phyloP scores from a whole-genome alignment of 352 stramenopile species.

The Phytopythium sindhum region DNA sequence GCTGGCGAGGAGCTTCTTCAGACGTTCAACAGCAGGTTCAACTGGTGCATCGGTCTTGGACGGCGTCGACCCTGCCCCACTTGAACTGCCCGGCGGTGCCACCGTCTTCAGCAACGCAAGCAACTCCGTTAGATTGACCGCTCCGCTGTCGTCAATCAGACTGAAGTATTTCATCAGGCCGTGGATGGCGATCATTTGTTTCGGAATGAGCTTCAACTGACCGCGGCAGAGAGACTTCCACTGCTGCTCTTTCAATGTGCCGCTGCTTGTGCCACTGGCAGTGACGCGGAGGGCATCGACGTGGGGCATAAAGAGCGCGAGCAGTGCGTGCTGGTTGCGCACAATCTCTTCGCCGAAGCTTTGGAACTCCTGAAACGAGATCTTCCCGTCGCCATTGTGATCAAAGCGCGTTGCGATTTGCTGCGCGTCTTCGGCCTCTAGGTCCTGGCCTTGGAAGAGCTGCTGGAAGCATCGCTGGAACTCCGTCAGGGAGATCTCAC shows the following conservation, averaged over 20 bases:
- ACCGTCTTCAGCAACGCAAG: constrained; percentile 18
- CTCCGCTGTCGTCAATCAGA: constrained; percentile 18
- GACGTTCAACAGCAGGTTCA: constrained; percentile 10
- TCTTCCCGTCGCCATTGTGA: constrained; percentile 44
- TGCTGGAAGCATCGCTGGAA: constrained; percentile 52
- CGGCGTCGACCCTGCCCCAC: background rate
- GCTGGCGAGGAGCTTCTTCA: constrained; percentile 23
- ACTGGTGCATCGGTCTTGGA: constrained; percentile 5
- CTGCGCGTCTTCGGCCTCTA: constrained; percentile 33
- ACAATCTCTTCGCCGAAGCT: constrained; percentile 44
- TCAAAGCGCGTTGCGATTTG: constrained; percentile 51
- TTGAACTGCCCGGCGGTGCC: background rate
- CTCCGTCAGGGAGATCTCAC: constrained; percentile 49
- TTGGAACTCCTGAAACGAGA: constrained; percentile 63
- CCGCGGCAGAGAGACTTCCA: constrained; percentile 34
- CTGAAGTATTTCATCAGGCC: constrained; percentile 26
- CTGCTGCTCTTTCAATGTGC: constrained; percentile 12
- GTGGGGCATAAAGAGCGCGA: constrained; percentile 22
- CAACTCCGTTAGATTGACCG: constrained; percentile 28
- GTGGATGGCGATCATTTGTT: constrained; percentile 17
- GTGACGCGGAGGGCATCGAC: constrained; percentile 11
- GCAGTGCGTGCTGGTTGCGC: constrained; percentile 24
- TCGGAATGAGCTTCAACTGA: constrained; percentile 23
- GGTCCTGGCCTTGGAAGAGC: constrained; percentile 35
- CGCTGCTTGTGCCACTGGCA: constrained; percentile 1